Evolutionary conservation across 805 yeast genomes (phyloP).

Genomic region (Metschnikowia gelsemii): DNA sequence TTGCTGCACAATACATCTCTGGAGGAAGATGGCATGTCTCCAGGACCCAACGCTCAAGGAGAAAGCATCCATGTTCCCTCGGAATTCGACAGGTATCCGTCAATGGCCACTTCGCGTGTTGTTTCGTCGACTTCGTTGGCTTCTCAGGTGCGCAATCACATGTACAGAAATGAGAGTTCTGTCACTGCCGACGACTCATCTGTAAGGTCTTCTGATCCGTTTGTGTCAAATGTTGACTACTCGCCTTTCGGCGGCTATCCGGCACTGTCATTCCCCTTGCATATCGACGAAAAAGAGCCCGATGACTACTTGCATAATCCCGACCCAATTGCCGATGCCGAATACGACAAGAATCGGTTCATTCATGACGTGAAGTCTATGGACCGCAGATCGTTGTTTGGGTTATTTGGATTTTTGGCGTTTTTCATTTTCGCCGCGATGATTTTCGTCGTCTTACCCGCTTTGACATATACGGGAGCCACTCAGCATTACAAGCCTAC

Average conservation of each 20-base stretch:
- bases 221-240: slow-evolving; percentile 55
- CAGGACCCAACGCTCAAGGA: slow-evolving; percentile 8
- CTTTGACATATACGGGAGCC: slow-evolving; percentile 76
- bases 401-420: slow-evolving; percentile 57
- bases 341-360: slow-evolving; percentile 71
- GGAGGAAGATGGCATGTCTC: slow-evolving; percentile 12
- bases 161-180: slow-evolving; percentile 11
- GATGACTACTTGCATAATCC: slow-evolving; percentile 97
- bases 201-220: slow-evolving; percentile 28
- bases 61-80: slow-evolving; percentile 43
- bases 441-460: slow-evolving; percentile 81
- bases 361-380: slow-evolving; percentile 60
- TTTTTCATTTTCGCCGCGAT: slow-evolving; percentile 60
- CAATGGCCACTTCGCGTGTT: slow-evolving; percentile 56
- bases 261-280: slow-evolving; percentile 85
- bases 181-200: slow-evolving; percentile 24
- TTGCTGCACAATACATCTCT: slow-evolving; percentile 20
- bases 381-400: slow-evolving; percentile 62
- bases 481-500: slow-evolving; percentile 29
- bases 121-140: slow-evolving; percentile 46
- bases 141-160: slow-evolving; percentile 11
- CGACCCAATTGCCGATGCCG: slow-evolving; percentile 90
- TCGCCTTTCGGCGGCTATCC: slow-evolving; percentile 98
- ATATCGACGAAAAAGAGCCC: slow-evolving; percentile 88
- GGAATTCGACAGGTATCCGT: slow-evolving; percentile 69